Evolutionary conservation across 164 flowering plant genomes (phyloP).

Genomic region (Berberis thunbergii): DNA sequence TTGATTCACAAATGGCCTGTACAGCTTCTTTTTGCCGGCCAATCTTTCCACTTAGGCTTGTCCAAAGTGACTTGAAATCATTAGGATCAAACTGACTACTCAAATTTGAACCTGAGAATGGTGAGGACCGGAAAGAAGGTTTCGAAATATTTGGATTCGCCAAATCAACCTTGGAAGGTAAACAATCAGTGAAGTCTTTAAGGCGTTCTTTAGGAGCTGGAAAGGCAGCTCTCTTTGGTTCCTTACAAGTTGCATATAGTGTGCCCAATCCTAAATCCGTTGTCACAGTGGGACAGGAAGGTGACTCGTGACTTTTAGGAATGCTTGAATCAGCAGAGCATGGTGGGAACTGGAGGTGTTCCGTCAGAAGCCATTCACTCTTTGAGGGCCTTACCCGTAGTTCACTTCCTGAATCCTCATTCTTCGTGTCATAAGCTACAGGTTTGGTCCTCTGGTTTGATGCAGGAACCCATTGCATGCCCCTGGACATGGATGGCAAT

Average conservation of each 20-base stretch:
- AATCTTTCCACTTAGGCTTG: constrained; percentile 38
- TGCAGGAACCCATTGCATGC: constrained; percentile 12
- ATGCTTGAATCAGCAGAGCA: constrained; percentile 8
- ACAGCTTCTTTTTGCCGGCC: constrained; percentile 63
- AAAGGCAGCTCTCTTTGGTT: constrained; percentile 13
- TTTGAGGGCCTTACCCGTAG: constrained; percentile 19
- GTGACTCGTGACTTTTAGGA: constrained; percentile 20
- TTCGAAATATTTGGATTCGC: constrained; percentile 11
- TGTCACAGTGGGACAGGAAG: constrained; percentile 47
- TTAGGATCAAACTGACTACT: constrained; percentile 21
- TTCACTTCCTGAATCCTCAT: constrained; percentile 18
- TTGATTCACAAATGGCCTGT: constrained; percentile 32
- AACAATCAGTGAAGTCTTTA: constrained; percentile 17
- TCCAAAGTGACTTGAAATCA: constrained; percentile 50
- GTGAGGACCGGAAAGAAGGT: constrained; percentile 21
- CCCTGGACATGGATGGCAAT: constrained; percentile 16
- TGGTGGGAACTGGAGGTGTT: constrained; percentile 14
- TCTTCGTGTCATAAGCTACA: constrained; percentile 17
- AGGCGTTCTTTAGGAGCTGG: constrained; percentile 16
- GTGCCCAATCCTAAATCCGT: constrained; percentile 60
- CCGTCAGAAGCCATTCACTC: constrained; percentile 19
- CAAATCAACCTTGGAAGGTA: constrained; percentile 17
- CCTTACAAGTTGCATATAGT: constrained; percentile 13
- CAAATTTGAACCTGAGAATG: constrained; percentile 20
- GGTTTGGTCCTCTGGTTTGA: constrained; percentile 5